Evolutionary conservation across 768 basidiomycete genomes (phyloP).

Genomic region (Psilocybe cyanescens): DNA sequence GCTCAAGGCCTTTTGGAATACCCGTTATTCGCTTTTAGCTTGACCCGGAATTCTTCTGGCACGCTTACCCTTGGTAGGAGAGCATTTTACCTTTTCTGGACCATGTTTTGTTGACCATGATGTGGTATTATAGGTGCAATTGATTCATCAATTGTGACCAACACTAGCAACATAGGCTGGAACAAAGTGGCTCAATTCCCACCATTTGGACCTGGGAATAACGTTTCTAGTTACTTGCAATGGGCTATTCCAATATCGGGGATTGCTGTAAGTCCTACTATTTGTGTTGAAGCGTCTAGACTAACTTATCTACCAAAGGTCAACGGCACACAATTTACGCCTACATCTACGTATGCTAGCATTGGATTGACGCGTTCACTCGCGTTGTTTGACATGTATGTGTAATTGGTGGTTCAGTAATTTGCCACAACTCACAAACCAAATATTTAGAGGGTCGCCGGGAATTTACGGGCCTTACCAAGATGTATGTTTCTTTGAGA

Average conservation of each 20-base stretch:
- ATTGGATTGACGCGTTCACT: constrained; percentile 58
- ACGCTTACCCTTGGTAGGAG: constrained; percentile 63
- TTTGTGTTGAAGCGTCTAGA: background rate
- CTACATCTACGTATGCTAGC: constrained; percentile 67
- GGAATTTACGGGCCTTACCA: constrained; percentile 81
- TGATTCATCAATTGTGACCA: constrained; percentile 67
- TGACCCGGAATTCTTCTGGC: constrained; percentile 63
- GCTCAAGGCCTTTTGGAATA: constrained; percentile 69
- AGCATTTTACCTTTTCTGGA: background rate
- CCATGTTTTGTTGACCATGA: background rate
- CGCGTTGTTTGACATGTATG: constrained; percentile 77
- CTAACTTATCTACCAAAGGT: constrained; percentile 43
- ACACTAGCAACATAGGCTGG: constrained; percentile 68
- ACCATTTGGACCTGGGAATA: constrained; percentile 60
- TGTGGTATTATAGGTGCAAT: constrained; percentile 60
- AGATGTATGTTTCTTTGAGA: constrained; percentile 51
- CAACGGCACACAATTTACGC: constrained; percentile 53
- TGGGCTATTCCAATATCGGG: constrained; percentile 69
- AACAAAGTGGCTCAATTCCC: constrained; percentile 76
- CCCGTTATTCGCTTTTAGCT: constrained; percentile 75
- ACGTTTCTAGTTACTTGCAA: constrained; percentile 71
- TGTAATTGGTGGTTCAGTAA: constrained; percentile 7
- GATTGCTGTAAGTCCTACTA: constrained; percentile 48
- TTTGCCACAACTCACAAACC: background rate
- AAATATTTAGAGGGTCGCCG: constrained; percentile 55